Evolutionary conservation across 495 filamentous ascomycete genomes (phyloP), one percentile per base, ranked within the genome.

Genomic region (Rostrohypoxylon terebratum): DNA sequence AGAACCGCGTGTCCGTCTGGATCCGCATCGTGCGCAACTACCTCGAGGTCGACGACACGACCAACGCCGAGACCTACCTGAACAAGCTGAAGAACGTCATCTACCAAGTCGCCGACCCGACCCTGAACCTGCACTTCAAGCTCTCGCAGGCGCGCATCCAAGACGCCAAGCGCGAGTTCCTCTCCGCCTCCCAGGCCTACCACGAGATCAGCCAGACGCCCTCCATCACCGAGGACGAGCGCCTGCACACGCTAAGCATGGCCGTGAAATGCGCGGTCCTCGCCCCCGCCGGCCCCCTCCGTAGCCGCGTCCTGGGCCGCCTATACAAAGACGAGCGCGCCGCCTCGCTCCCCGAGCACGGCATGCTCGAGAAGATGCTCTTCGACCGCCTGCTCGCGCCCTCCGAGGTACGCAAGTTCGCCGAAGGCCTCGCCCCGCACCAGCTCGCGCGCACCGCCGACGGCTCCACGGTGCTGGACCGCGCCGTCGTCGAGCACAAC

Each of bases 351-450:
- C 89, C 91, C 6, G 93, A 98, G 78, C 95, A 91, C 75, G 85
- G 87, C 45, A 98, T 99, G 59, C 83, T 99, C 20, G 96, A 98
- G 84, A 98, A 98, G 83, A 98, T 99, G 89, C 96, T 97, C 78
- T 87, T 99, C 28, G 94, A 98, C 80, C 89, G 96, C 4, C 83
- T 99, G 3, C 84, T 99, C 13, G 87, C 85, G 7, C 87, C 91
- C 2, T 88, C 87, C 18, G 96, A 99, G 80, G 94, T 98, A 16
- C 87, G 87, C 11, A 91, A 92, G 48, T 99, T 99, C 75, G 90
- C 94, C 0, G 83, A 91, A 63, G 90, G 89, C 13, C 85, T 99
- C 20, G 86, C 87, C 23, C 91, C 92, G 10, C 96, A 99, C 79
- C 96, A 99, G 81, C 88, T 97, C 0, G 96, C 96, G 21, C 86